These are phyloP conservation scores for Aspergillus flavus DNA, from an alignment of 2,329 filamentous ascomycete genomes.

Conservation along the genomic window DNA sequence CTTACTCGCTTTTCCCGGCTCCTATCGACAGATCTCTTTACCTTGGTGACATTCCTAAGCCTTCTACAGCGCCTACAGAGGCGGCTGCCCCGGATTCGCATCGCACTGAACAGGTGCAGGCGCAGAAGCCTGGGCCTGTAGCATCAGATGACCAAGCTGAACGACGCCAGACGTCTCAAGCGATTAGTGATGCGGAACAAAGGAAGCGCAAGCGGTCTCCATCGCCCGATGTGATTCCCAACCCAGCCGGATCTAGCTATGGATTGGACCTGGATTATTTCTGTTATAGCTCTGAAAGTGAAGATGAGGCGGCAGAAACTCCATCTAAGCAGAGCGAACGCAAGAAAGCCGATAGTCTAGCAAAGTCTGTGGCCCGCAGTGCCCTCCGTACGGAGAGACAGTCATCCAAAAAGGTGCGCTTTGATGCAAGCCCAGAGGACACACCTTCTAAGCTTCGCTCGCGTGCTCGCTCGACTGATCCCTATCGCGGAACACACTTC, in stretches of 20 bases:
- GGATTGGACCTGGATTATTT: constrained; percentile 45
- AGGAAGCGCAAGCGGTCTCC: constrained; percentile 45
- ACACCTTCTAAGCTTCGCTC: constrained; percentile 35
- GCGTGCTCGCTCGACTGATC: constrained; percentile 26
- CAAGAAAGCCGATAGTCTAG: constrained; percentile 12
- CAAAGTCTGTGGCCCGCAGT: constrained; percentile 19
- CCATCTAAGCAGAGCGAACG: constrained; percentile 12
- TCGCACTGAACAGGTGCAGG: neutral
- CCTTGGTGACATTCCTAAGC: constrained; percentile 21
- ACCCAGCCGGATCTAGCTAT: constrained; percentile 44
- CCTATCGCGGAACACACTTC: constrained; percentile 26
- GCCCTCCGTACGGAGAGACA: constrained; percentile 22
- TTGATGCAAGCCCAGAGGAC: constrained; percentile 37
- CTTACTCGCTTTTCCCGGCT: constrained; percentile 32
- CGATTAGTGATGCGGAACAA: constrained; percentile 9
- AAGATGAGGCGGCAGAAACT: constrained; percentile 27
- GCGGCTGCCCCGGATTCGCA: neutral
- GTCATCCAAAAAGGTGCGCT: constrained; percentile 36
- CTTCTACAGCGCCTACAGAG: constrained; percentile 8
- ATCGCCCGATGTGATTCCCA: constrained; percentile 45
- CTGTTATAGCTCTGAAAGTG: constrained; percentile 34
- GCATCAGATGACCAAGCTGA: neutral
- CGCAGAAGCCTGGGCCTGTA: constrained; percentile 1
- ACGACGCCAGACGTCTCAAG: constrained; percentile 10
- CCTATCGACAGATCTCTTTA: constrained; percentile 27